Evolutionary conservation across 345 rosid species (phyloP).

Genomic region (Melaleuca alternifolia): DNA sequence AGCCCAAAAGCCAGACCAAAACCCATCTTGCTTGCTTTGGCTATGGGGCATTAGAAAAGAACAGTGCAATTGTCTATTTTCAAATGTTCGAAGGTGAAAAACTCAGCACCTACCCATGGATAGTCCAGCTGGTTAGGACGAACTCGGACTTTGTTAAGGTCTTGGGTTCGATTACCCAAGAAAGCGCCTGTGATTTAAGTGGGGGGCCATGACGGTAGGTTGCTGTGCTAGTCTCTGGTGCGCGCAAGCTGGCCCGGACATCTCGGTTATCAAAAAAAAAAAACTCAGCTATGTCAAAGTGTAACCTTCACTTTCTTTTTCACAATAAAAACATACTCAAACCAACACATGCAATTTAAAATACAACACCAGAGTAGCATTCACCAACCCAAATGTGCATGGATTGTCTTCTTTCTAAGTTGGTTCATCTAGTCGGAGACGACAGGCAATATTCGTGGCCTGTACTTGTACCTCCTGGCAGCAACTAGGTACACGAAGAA

Average conservation of each 20-base stretch:
- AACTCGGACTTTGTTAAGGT: too few species aligned
- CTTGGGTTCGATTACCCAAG: too few species aligned
- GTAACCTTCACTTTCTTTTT: neutral
- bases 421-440: neutral
- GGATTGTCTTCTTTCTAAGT: neutral
- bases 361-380: neutral
- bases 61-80: neutral
- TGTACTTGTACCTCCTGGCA: constrained; percentile 31
- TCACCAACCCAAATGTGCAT: neutral
- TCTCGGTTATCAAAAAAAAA: too few species aligned
- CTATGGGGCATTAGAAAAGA: too few species aligned
- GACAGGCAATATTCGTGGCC: constrained; percentile 2
- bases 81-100: neutral
- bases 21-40: too few species aligned
- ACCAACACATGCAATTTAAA: neutral
- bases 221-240: too few species aligned
- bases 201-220: too few species aligned
- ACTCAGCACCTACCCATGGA: too few species aligned
- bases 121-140: too few species aligned
- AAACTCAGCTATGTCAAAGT: neutral
- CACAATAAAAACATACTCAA: neutral
- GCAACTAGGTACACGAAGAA: constrained; percentile 33
- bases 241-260: too few species aligned
- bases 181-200: too few species aligned
- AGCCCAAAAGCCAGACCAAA: too few species aligned